Conservation (phyloP, 2,329 filamentous ascomycete genomes). For the Cladosporium austrohemisphaericum region DNA sequence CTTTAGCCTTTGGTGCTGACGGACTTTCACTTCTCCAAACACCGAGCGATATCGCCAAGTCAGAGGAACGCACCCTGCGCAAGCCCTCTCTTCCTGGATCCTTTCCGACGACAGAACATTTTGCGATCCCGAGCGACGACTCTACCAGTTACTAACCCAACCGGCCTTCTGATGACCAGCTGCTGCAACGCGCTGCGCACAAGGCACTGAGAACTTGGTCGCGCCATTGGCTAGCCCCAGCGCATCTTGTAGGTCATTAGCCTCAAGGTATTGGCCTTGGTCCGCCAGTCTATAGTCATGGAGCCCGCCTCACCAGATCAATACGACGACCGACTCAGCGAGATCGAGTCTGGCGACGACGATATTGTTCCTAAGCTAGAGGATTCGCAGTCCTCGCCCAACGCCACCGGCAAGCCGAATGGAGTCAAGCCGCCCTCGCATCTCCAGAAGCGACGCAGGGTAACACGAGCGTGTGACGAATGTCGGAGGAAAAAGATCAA, state of each 20-base stretch:
- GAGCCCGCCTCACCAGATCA: conserved; percentile 30
- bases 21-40: conserved; percentile 12
- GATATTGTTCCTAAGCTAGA: conserved; percentile 30
- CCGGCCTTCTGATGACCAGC: background rate
- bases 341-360: conserved; percentile 29
- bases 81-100: background rate
- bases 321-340: conserved; percentile 31
- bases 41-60: conserved; percentile 14
- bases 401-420: conserved; percentile 14
- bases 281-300: conserved; percentile 20
- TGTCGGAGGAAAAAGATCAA: conserved; percentile 66
- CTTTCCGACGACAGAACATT: conserved; percentile 4
- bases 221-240: conserved; percentile 7
- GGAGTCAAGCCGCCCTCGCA: conserved; percentile 25
- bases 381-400: conserved; percentile 25
- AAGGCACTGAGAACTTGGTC: background rate
- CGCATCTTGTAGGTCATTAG: conserved; percentile 11
- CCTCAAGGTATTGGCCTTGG: conserved; percentile 11
- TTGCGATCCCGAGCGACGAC: background rate
- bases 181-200: background rate
- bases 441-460: conserved; percentile 68
- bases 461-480: conserved; percentile 84
- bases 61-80: conserved; percentile 1
- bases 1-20: conserved; percentile 11
- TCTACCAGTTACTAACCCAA: background rate